Evolutionary conservation across 2,329 filamentous ascomycete species (phyloP).

Genomic region (Capronia coronata): DNA sequence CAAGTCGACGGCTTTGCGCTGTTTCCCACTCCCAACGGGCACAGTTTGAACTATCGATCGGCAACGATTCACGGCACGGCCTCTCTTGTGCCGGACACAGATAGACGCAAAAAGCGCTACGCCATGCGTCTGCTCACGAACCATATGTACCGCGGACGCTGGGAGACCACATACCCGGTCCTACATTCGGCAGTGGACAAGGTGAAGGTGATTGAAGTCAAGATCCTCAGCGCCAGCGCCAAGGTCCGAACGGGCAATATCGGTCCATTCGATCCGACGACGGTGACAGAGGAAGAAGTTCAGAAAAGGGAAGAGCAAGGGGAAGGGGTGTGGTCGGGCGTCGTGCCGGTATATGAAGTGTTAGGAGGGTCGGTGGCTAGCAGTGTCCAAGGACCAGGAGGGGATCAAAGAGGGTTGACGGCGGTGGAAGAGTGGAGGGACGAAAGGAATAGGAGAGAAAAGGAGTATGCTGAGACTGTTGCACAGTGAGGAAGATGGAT

Average conservation of each 20-base stretch:
- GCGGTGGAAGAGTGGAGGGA: neutral
- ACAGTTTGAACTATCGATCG: slow-evolving; percentile 1
- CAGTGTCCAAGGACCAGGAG: neutral
- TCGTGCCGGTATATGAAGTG: neutral
- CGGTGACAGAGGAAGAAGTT: neutral
- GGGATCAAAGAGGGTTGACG: neutral
- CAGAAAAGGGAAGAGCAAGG: neutral
- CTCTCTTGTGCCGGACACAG: neutral
- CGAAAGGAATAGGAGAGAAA: neutral
- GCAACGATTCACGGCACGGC: neutral
- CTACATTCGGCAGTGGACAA: neutral
- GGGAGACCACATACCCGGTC: slow-evolving; percentile 2
- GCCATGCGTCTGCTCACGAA: slow-evolving; percentile 2
- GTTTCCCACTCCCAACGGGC: neutral
- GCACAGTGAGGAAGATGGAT: neutral
- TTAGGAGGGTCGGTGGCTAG: neutral
- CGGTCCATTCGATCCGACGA: neutral
- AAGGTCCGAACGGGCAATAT: neutral
- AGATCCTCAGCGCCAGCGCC: neutral
- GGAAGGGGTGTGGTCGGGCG: neutral
- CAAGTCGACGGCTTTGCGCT: slow-evolving; percentile 1
- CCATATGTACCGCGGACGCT: neutral
- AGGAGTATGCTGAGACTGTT: neutral
- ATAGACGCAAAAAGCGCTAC: neutral
- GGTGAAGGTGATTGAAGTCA: slow-evolving; percentile 1